Percentiles rank a stretch among this genome's conserved stretches.
Conservation (phyloP, 495 filamentous ascomycete genomes). For the Penicillium turbatum region DNA sequence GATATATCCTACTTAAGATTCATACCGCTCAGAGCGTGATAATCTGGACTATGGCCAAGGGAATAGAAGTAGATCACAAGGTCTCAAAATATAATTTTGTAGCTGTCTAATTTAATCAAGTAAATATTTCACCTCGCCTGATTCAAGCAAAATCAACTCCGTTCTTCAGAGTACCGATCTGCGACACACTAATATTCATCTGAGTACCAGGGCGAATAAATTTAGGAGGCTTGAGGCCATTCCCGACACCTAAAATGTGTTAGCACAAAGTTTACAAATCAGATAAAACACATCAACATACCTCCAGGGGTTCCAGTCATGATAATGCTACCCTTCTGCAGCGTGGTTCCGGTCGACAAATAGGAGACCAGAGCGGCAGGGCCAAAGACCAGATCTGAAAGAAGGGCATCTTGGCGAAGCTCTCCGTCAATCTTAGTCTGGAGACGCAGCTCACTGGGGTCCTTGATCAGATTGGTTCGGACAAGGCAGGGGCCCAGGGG, state of each 20-base stretch:
- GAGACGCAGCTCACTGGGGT: background rate
- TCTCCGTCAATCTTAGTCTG: slow-evolving; percentile 41
- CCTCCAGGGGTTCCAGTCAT: slow-evolving; percentile 60
- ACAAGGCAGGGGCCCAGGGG: background rate
- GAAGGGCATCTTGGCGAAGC: slow-evolving; percentile 58
- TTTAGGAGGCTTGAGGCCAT: background rate
- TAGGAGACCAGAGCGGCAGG: slow-evolving; percentile 61
- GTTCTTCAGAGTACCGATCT: background rate
- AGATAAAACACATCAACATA: background rate
- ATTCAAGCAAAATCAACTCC: background rate
- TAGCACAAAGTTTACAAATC: background rate
- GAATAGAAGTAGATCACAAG: no score
- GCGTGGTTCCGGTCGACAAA: slow-evolving; percentile 63
- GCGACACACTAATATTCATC: background rate
- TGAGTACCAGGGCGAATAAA: background rate
- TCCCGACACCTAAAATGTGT: background rate
- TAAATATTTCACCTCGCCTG: background rate
- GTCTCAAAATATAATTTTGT: background rate
- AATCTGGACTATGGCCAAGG: no score
- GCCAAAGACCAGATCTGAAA: slow-evolving; percentile 65
- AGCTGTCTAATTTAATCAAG: background rate
- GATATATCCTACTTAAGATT: no score
- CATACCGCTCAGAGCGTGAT: no score
- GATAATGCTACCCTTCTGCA: slow-evolving; percentile 65
- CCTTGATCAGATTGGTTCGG: background rate